phyloP scores from a whole-genome alignment of 805 yeast genomes.

The Priceomyces melissophilus region DNA sequence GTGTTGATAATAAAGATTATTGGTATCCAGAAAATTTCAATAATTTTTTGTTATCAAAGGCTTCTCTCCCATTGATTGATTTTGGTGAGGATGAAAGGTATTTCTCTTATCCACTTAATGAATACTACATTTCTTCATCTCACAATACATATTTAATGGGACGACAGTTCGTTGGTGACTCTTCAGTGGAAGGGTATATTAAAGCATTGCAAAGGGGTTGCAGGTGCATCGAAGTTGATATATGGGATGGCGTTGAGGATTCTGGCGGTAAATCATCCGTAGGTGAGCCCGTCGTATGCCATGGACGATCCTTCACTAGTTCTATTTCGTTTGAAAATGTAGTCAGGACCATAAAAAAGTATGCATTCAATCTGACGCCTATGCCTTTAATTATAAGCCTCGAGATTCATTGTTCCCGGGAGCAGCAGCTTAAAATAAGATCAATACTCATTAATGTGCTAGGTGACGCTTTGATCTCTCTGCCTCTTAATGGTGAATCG shows the following conservation, averaged over 20 bases:
- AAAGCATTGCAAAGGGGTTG: slow-evolving; percentile 89
- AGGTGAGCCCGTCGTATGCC: slow-evolving; percentile 81
- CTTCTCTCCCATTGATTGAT: slow-evolving; percentile 16
- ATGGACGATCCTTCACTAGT: slow-evolving; percentile 80
- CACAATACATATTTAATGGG: slow-evolving; percentile 93
- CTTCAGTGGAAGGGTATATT: slow-evolving; percentile 87
- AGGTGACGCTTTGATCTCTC: slow-evolving; percentile 52
- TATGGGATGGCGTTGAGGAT: slow-evolving; percentile 70
- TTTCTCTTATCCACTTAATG: slow-evolving; percentile 60
- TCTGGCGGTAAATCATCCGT: slow-evolving; percentile 14
- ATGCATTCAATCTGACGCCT: slow-evolving; percentile 85
- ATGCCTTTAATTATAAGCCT: slow-evolving; percentile 82
- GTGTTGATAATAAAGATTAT: slow-evolving; percentile 13
- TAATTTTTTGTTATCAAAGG: slow-evolving; percentile 33
- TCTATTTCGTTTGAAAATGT: slow-evolving; percentile 70
- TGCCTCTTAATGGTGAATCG: slow-evolving; percentile 29
- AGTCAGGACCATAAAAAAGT: slow-evolving; percentile 67
- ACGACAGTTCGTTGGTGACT: slow-evolving; percentile 79
- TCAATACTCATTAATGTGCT: slow-evolving; percentile 52
- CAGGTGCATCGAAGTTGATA: slow-evolving; percentile 89
- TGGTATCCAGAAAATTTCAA: slow-evolving; percentile 30
- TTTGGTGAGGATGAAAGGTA: slow-evolving; percentile 14
- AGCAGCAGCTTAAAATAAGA: slow-evolving; percentile 62
- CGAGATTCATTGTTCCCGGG: slow-evolving; percentile 73
- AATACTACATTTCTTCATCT: slow-evolving; percentile 87